phyloP scores from a whole-genome alignment of 2,329 filamentous ascomycete genomes.

The Pestalotiopsis fici region DNA sequence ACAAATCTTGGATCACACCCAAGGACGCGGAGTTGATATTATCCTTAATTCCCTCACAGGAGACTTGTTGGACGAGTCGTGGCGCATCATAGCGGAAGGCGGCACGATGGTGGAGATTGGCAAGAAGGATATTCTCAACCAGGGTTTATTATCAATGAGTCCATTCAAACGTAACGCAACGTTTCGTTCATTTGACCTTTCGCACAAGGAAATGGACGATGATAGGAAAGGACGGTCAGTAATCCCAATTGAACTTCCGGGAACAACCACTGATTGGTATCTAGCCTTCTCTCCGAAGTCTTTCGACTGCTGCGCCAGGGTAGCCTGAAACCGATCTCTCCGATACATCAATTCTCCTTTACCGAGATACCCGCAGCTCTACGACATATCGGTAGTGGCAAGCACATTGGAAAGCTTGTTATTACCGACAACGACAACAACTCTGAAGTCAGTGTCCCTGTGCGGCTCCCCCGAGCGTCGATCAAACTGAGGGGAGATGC shows the following conservation, averaged over 20 bases:
- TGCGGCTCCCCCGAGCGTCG: slow-evolving; percentile 12
- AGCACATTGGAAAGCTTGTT: slow-evolving; percentile 39
- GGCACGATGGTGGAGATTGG: slow-evolving; percentile 17
- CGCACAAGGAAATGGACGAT: slow-evolving; percentile 1
- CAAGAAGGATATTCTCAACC: slow-evolving; percentile 12
- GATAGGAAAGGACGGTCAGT: slow-evolving; percentile 11
- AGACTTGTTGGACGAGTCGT: slow-evolving; percentile 2
- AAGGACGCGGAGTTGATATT: neutral
- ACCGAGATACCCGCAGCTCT: slow-evolving; percentile 28
- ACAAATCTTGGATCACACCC: slow-evolving; percentile 8
- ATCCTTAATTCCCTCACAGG: slow-evolving; percentile 5
- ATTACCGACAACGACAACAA: slow-evolving; percentile 20
- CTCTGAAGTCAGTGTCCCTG: slow-evolving; percentile 17
- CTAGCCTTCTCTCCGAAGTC: neutral
- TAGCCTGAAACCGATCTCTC: slow-evolving; percentile 14
- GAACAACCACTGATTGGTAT: neutral
- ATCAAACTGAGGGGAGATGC: slow-evolving; percentile 13
- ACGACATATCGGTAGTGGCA: slow-evolving; percentile 30
- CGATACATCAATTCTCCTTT: slow-evolving; percentile 14
- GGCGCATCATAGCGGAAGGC: slow-evolving; percentile 15
- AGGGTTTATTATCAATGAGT: neutral
- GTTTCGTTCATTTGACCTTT: slow-evolving; percentile 24
- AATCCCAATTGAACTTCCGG: slow-evolving; percentile 14
- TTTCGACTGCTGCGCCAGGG: slow-evolving; percentile 16
- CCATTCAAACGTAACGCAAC: slow-evolving; percentile 33